Base-by-base conservation (phyloP, 2,329 filamentous ascomycete species). In the Pseudogymnoascus sp. region DNA sequence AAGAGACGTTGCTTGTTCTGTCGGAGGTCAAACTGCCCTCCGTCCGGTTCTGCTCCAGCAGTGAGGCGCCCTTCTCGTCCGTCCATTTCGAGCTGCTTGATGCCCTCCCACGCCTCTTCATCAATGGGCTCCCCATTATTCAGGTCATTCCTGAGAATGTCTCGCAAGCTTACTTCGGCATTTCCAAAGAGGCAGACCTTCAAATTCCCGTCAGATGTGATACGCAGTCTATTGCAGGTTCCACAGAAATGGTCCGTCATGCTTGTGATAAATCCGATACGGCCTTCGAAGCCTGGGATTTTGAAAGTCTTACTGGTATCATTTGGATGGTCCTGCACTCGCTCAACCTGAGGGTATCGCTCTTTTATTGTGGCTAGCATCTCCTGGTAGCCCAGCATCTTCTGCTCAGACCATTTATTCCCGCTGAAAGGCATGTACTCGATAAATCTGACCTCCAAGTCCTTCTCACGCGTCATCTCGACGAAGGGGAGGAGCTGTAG, bases 391-490 rank as follows among this genome's bases (percentile, higher is more conserved):
- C 88, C 82, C 64, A 97, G 81, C 93, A 99, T 97, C 77, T 97
- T 97, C 63, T 84, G 84, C 73, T 93, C 78, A 70, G 85, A 93
- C 95, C 95, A 99, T 74, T 93, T 96, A 77, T 99, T 99, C 63
- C 95, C 95, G 70, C 93, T 93, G 72, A 99, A 99, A 0, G 95
- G 95, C 95, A 99, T 99, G 76, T 99, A 99, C 77, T 99, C 95
- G 72, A 99, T 99, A 75, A 99, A 99, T 37, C 95, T 88, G 33
- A 97, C 89, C 76, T 99, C 95, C 37, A 99, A 80, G 65, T 96
- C 86, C 69, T 90, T 88, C 38, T 96, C 88, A 29, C 88, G 84
- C 2, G 92, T 96, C 79, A 97, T 79, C 67, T 96, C 92, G 29
- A 99, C 90, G 74, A 99, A 99, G 0, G 89, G 86, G 10, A 95